phyloP scores from a whole-genome alignment of 805 yeast species.

The Starmerella stellata region DNA sequence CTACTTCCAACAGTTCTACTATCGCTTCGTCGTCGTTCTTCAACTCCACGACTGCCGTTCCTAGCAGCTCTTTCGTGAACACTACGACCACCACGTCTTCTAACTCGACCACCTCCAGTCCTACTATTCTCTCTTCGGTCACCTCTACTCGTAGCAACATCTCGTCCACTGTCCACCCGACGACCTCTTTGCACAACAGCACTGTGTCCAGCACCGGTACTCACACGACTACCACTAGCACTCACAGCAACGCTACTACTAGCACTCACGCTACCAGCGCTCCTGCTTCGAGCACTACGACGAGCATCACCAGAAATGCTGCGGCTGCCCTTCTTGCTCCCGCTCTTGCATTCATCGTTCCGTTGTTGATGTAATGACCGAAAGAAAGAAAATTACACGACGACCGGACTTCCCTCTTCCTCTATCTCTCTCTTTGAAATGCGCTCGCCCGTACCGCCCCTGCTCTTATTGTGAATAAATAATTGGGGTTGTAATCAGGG shows the following conservation, averaged over 20 bases:
- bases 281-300: not conserved
- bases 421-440: too few species aligned
- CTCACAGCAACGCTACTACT: constrained; percentile 3
- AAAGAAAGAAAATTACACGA: too few species aligned
- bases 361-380: not conserved
- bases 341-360: constrained; percentile 8
- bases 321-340: constrained; percentile 9
- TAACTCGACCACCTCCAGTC: not conserved
- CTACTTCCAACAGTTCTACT: constrained; percentile 9
- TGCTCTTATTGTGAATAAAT: too few species aligned
- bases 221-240: constrained; percentile 1
- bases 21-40: constrained; percentile 3
- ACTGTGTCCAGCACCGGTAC: constrained; percentile 4
- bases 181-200: constrained; percentile 4
- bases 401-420: too few species aligned
- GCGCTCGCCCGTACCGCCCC: too few species aligned
- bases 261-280: not conserved
- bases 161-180: not conserved
- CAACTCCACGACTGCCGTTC: constrained; percentile 4
- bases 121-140: not conserved
- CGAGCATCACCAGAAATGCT: not conserved
- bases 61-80: constrained; percentile 3
- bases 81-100: constrained; percentile 1
- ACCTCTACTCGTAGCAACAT: not conserved
- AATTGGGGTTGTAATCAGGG: too few species aligned